These are phyloP conservation scores for Xylaria sp. DNA, from an alignment of 2,329 filamentous ascomycete species.

Conservation along the genomic window DNA sequence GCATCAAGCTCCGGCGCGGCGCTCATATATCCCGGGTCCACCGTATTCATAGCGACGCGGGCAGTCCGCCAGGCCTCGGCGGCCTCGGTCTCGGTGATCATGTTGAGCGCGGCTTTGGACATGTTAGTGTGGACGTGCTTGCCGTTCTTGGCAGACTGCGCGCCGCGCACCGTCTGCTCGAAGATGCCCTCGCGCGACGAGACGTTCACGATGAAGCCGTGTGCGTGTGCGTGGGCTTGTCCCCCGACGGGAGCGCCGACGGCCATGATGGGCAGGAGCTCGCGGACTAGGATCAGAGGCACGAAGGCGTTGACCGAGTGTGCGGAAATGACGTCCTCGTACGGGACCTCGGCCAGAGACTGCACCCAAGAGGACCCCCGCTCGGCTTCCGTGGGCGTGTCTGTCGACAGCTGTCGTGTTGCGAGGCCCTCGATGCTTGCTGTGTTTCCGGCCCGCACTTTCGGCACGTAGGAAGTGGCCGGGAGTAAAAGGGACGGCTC, in stretches of 20 bases:
- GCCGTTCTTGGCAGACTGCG: slow-evolving; percentile 11
- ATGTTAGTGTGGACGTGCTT: slow-evolving; percentile 22
- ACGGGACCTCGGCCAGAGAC: slow-evolving; percentile 20
- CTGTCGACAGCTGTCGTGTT: background rate
- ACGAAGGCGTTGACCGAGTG: slow-evolving; percentile 26
- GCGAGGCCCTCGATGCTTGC: slow-evolving; percentile 8
- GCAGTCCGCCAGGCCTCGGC: slow-evolving; percentile 2
- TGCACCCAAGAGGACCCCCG: slow-evolving; percentile 21
- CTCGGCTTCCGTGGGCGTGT: background rate
- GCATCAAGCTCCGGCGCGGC: slow-evolving; percentile 17
- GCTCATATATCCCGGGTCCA: slow-evolving; percentile 27
- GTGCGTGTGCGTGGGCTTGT: background rate
- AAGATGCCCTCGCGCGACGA: slow-evolving; percentile 21
- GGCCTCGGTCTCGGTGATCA: slow-evolving; percentile 27
- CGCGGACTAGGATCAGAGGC: slow-evolving; percentile 18
- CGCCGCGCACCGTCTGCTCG: background rate
- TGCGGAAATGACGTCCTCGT: slow-evolving; percentile 26
- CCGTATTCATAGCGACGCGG: slow-evolving; percentile 22
- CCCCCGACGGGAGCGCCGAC: background rate
- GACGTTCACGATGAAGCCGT: slow-evolving; percentile 19
- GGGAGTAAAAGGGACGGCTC: background rate
- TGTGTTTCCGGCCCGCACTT: slow-evolving; percentile 2
- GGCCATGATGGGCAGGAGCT: slow-evolving; percentile 21
- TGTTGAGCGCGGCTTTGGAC: slow-evolving; percentile 24
- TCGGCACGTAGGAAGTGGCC: background rate